Evolutionary conservation across 2,329 filamentous ascomycete species (phyloP), one percentile per base, ranked within the genome.

Genomic region (Achaetomium macrosporum): DNA sequence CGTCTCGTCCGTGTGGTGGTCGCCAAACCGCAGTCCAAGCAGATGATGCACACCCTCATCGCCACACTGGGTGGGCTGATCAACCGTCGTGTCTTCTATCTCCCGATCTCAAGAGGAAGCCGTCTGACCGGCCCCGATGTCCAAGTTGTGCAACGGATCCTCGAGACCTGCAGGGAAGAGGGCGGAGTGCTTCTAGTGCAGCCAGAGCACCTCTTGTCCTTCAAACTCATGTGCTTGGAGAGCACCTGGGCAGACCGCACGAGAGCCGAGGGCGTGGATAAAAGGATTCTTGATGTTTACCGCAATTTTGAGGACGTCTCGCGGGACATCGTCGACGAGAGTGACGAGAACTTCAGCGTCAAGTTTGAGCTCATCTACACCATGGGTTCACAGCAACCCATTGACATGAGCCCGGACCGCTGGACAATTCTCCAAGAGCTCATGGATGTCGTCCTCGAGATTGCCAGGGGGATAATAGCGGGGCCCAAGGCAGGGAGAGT

Each of bases 251-350:
- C 33, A 7, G 37, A 19, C 4, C 30, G 40, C 10, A 4, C 0
- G 64, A 76, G 2, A 69, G 71, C 73, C 0, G 75, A 83, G 37
- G 63, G 63, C 0, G 70, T 5, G 48, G 71, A 0, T 42, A 62
- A 0, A 65, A 74, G 33, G 76, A 79, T 87, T 73, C 67, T 84
- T 2, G 63, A 65, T 0, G 71, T 73, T 0, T 78, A 85, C 29
- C 53, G 64, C 0, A 80, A 76, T 69, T 62, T 87, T 6, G 68
- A 76, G 2, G 53, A 55, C 0, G 61, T 69, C 1, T 77, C 73
- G 2, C 73, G 83, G 0, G 84, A 88, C 60, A 71, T 88, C 0
- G 66, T 88, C 0, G 84, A 88, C 56, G 84, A 88, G 60, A 84
- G 75, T 2, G 80, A 83, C 55, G 71, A 76, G 37, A 82, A 76